A percentile compares a stretch with the other conserved stretches of the same genome.
Conservation (phyloP, 495 filamentous ascomycete species). For the Talaromyces liani region DNA sequence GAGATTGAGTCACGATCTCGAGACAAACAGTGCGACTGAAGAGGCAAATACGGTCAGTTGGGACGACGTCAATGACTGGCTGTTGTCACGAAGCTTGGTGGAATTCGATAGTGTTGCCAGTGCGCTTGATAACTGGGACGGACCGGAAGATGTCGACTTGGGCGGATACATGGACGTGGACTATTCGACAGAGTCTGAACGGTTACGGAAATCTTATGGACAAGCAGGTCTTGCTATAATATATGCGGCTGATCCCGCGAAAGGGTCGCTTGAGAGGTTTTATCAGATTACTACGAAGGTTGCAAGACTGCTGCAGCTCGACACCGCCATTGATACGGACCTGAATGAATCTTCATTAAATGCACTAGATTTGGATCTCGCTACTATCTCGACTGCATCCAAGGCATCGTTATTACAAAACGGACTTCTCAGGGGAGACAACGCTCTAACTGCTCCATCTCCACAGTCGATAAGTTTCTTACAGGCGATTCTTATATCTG, state of each 20-base stretch:
- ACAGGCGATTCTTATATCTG: slow-evolving; percentile 60
- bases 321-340: slow-evolving; percentile 36
- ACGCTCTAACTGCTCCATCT: slow-evolving; percentile 60
- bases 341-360: slow-evolving; percentile 18
- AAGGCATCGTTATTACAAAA: slow-evolving; percentile 43
- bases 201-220: slow-evolving; percentile 57
- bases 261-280: slow-evolving; percentile 52
- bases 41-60: slow-evolving; percentile 44
- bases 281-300: slow-evolving; percentile 56
- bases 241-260: slow-evolving; percentile 55
- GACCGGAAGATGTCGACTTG: slow-evolving; percentile 71
- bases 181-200: slow-evolving; percentile 34
- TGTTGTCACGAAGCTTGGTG: slow-evolving; percentile 54
- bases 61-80: slow-evolving; percentile 75
- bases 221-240: slow-evolving; percentile 66
- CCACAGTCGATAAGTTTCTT: slow-evolving; percentile 54
- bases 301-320: slow-evolving; percentile 51
- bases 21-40: slow-evolving; percentile 12
- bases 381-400: slow-evolving; percentile 35
- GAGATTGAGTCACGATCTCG: slow-evolving; percentile 9
- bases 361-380: slow-evolving; percentile 26
- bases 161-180: slow-evolving; percentile 50
- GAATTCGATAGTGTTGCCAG: slow-evolving; percentile 44
- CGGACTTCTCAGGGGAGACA: slow-evolving; percentile 51
- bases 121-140: slow-evolving; percentile 69